Base-by-base conservation (phyloP, 2,329 filamentous ascomycete genomes). In the Arthrocladium fulminans region DNA sequence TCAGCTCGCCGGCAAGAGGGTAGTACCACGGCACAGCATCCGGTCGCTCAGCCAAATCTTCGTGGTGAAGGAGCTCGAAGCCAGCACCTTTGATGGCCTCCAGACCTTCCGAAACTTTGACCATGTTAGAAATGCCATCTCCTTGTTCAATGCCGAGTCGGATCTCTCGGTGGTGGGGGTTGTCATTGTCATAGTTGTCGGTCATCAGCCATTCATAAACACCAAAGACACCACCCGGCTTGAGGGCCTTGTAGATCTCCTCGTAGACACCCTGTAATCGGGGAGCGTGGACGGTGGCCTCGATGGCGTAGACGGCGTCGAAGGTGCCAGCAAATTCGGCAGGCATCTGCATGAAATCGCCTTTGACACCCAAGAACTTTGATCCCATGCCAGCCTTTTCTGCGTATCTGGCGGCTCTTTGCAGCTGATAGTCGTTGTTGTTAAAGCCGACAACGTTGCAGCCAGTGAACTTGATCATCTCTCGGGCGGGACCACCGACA, bases 181-280 rank as follows among this genome's bases (percentile, higher is more conserved):
- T 88, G 52, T 84, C 75, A 65, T 94, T 90, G 72, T 97, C 85
- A 70, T 96, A 98, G 20, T 83, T 73, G 54, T 96, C 89, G 5
- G 89, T 97, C 92, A 98, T 97, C 63, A 97, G 76, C 92, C 92
- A 97, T 70, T 98, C 92, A 71, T 97, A 98, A 45, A 97, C 90
- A 64, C 90, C 92, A 61, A 97, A 98, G 45, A 88, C 75, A 66
- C 92, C 90, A 52, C 92, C 92, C 17, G 92, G 92, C 77, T 97
- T 98, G 55, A 98, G 76, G 19, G 96, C 89, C 41, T 87, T 86
- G 79, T 84, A 89, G 62, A 97, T 97, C 68, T 97, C 84, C 65
- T 80, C 83, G 74, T 98, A 98, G 57, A 96, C 88, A 51, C 87
- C 89, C 62, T 88, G 85, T 6, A 97, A 80, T 38, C 81, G 84